Base-by-base conservation (phyloP, 176 grass and related monocot genomes). In the Oryza brachyantha region DNA sequence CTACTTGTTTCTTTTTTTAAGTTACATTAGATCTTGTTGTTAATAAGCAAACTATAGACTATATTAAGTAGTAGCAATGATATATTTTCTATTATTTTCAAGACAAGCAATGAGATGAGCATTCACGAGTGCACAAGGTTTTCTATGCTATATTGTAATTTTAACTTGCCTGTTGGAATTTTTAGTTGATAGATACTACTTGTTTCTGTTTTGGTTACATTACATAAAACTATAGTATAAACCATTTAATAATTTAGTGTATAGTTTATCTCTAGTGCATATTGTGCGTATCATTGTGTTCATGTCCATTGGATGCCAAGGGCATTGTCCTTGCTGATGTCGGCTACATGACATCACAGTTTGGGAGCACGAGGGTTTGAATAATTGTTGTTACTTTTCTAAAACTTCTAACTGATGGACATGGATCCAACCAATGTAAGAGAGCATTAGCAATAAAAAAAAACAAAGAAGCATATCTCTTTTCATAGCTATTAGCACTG, bases 281-380 rank as follows among this genome's bases (percentile, higher is more conserved):
- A n/a, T 24, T 57, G 21, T 57, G 52, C 52, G 52, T 59, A 85
- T 58, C 10, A n/a, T 59, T 27, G 36, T 74, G 35, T 74, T 32
- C 50, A 55, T 77, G 39, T 75, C 24, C 34, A 42, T 26, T 52
- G 6, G 31, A 54, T 24, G 45, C 61, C 8, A 22, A 54, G 25
- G 22, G 37, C n/a, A 72, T 79, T 31, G 39, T 28, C 50, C 2
- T 61, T 63, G 74, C 58, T 91, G 88, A 85, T 79, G 78, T 76
- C 37, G n/a, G 64, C 37, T 35, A 10, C 28, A 84, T 90, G 84
- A 90, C 81, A 72, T 93, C 91, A 77, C 59, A 29, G 3, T 26
- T 82, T 48, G 66, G 61, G 60, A 72, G 68, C 38, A 65, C 14
- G 26, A 86, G 81, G 78, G 64, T 36, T 52, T 90, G 70, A 85